Evolutionary conservation across 2,329 filamentous ascomycete genomes (phyloP).

Genomic region (Endoconidiophora polonica): DNA sequence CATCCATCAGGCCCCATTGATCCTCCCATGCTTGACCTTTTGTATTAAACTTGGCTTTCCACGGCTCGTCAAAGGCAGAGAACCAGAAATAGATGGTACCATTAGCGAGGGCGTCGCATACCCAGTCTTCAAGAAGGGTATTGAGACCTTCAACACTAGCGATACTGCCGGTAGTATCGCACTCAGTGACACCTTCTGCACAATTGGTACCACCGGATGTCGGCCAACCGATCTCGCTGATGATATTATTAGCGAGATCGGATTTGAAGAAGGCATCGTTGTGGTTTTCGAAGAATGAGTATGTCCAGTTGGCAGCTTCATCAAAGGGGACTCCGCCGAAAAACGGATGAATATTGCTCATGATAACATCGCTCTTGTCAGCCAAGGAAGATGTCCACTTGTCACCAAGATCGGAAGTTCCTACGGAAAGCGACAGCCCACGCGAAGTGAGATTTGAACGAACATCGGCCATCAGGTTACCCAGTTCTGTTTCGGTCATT

Average conservation of each 20-base stretch:
- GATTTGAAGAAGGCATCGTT: slow-evolving; percentile 49
- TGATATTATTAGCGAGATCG: slow-evolving; percentile 53
- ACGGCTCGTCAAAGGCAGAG: slow-evolving; percentile 89
- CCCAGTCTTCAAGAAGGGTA: slow-evolving; percentile 68
- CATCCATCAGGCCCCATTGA: slow-evolving; percentile 85
- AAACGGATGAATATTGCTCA: slow-evolving; percentile 96
- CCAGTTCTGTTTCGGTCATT: slow-evolving; percentile 48
- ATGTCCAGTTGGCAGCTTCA: slow-evolving; percentile 64
- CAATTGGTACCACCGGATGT: slow-evolving; percentile 66
- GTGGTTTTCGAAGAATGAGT: slow-evolving; percentile 58
- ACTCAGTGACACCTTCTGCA: slow-evolving; percentile 29
- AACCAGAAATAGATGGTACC: slow-evolving; percentile 96
- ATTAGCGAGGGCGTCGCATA: slow-evolving; percentile 64
- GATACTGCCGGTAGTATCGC: slow-evolving; percentile 46
- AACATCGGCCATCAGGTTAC: slow-evolving; percentile 48
- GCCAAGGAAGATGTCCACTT: slow-evolving; percentile 65
- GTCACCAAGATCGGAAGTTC: slow-evolving; percentile 77
- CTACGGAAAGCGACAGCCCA: slow-evolving; percentile 56
- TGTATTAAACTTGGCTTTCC: slow-evolving; percentile 66
- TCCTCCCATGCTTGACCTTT: slow-evolving; percentile 69
- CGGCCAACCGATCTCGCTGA: slow-evolving; percentile 87
- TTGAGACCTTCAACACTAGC: slow-evolving; percentile 72
- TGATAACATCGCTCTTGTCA: slow-evolving; percentile 62
- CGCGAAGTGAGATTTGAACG: slow-evolving; percentile 53
- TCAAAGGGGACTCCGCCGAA: slow-evolving; percentile 62